Conservation (phyloP, 306 rosid species). For the Sphenostylis stenocarpa region DNA sequence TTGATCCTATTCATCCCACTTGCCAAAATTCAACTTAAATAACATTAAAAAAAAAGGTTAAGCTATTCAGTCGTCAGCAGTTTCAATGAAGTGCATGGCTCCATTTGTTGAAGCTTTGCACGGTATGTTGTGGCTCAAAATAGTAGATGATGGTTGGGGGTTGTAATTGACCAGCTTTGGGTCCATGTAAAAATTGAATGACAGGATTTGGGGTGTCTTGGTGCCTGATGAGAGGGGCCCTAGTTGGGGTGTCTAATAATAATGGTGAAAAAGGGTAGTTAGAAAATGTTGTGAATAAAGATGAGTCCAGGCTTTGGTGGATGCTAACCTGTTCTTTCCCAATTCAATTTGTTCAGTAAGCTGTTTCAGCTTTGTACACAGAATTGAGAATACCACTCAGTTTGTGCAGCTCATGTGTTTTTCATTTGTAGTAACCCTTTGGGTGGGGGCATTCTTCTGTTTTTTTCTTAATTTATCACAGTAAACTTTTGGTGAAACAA, state of each 20-base stretch:
- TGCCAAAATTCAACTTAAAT: neutral
- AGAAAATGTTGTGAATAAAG: slow-evolving; percentile 41
- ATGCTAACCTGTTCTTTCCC: slow-evolving; percentile 12
- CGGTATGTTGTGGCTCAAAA: slow-evolving; percentile 36
- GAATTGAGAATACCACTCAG: neutral
- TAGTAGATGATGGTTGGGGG: slow-evolving; percentile 13
- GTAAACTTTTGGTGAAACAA: neutral
- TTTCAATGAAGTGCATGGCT: slow-evolving; percentile 18
- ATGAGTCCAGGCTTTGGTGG: slow-evolving; percentile 25
- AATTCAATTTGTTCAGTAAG: slow-evolving; percentile 5
- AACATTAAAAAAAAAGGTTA: neutral
- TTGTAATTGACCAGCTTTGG: neutral
- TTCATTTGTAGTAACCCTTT: no score
- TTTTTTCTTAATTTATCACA: neutral
- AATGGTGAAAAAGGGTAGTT: slow-evolving; percentile 14
- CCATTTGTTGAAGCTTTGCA: neutral
- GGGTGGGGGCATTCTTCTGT: neutral
- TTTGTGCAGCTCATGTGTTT: neutral
- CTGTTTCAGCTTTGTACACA: neutral
- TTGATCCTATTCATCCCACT: neutral
- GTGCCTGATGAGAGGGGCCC: slow-evolving; percentile 29
- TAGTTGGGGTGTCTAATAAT: slow-evolving; percentile 34
- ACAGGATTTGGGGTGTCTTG: neutral
- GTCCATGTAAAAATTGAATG: neutral
- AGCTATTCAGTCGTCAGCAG: neutral